Evolutionary conservation across 2,329 filamentous ascomycete genomes (phyloP), one percentile per base, ranked within the genome.

Genomic region (Coniochaeta ligniaria): DNA sequence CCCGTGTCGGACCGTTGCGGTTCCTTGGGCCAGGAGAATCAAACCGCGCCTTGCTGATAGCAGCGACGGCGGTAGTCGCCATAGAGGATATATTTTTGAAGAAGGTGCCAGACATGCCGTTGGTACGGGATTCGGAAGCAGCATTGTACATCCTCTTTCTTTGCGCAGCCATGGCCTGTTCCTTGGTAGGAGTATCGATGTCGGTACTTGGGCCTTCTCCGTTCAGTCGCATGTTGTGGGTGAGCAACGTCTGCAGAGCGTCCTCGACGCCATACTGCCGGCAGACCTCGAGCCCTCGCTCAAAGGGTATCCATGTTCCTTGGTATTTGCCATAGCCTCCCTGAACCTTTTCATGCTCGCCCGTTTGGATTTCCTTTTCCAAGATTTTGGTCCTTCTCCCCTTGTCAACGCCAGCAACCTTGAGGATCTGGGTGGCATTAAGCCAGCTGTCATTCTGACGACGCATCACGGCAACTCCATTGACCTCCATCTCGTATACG

Each of bases 241-340:
- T 91, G 59, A 95, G 76, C 6, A 95, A 80, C 17, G 90, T 89
- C 24, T 85, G 83, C 56, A 95, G 76, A 6, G 91, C 69, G 64
- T 94, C 90, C 72, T 94, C 90, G 35, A 95, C 91, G 12, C 83
- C 85, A 66, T 89, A 89, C 65, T 88, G 85, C 47, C 90, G 87
- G 74, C 95, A 98, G 68, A 99, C 94, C 70, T 97, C 92, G 54
- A 96, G 83, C 1, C 94, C 95, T 63, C 94, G 87, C 57, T 94
- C 90, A 70, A 96, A 98, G 70, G 90, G 91, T 70, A 99, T 96
- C 95, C 95, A 99, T 2, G 95, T 99, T 60, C 95, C 95, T 78
- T 99, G 95, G 70, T 99, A 99, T 78, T 98, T 98, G 65, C 95
- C 95, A 70, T 99, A 99, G 6, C 95, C 95, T 36, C 95, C 95